Evolutionary conservation across 768 basidiomycete species (phyloP).

Genomic region (Mrakia frigida): DNA sequence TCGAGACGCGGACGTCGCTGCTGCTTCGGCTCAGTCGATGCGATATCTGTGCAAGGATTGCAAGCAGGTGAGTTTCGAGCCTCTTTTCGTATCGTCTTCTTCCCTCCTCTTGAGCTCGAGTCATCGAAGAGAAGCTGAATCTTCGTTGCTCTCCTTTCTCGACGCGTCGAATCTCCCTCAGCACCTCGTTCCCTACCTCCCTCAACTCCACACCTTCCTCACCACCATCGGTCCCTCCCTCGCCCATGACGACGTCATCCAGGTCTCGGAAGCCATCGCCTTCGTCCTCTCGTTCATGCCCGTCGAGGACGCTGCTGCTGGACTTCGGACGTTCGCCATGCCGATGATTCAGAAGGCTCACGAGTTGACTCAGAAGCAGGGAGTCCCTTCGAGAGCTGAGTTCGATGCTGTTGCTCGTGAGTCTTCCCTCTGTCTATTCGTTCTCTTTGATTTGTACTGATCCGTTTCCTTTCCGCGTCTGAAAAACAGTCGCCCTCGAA

Average conservation of each 20-base stretch:
- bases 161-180: slow-evolving; percentile 41
- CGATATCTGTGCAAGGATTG: slow-evolving; percentile 97
- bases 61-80: slow-evolving; percentile 58
- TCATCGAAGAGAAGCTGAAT: not conserved
- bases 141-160: not conserved
- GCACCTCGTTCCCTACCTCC: slow-evolving; percentile 87
- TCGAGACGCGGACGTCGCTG: slow-evolving; percentile 64
- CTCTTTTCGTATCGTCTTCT: not conserved
- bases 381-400: slow-evolving; percentile 59
- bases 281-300: slow-evolving; percentile 94
- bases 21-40: slow-evolving; percentile 91
- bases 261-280: slow-evolving; percentile 93
- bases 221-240: slow-evolving; percentile 71
- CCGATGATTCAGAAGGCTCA: slow-evolving; percentile 79
- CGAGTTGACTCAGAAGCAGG: slow-evolving; percentile 54
- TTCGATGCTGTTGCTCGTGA: slow-evolving; percentile 62
- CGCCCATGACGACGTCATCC: slow-evolving; percentile 76
- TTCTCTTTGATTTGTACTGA: slow-evolving; percentile 11
- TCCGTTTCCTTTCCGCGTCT: not conserved
- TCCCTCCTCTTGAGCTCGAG: not conserved
- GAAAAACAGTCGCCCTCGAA: slow-evolving; percentile 67
- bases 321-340: slow-evolving; percentile 75
- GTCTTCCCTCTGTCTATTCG: slow-evolving; percentile 39
- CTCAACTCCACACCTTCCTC: slow-evolving; percentile 84
- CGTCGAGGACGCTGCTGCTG: slow-evolving; percentile 69